A percentile compares a stretch with the other conserved stretches of the same genome.
Evolutionary conservation across 805 yeast genomes (phyloP).

Genomic region (Starmerella vitae): DNA sequence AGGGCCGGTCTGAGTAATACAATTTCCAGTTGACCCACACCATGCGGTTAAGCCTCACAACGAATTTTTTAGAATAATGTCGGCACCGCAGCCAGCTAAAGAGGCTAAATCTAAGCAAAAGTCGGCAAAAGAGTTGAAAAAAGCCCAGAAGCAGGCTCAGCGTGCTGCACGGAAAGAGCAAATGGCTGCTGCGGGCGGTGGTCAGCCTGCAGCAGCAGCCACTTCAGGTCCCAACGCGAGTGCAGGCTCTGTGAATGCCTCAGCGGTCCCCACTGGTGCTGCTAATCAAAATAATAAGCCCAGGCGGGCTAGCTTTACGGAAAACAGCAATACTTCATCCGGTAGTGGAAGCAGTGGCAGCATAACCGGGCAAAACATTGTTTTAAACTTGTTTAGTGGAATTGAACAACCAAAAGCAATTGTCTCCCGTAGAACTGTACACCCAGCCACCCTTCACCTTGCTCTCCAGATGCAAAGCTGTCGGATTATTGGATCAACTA

Average conservation of each 20-base stretch:
- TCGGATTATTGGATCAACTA: slow-evolving; percentile 77
- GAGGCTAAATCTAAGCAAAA: slow-evolving; percentile 1
- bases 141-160: slow-evolving; percentile 81
- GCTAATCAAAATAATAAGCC: background rate
- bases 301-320: background rate
- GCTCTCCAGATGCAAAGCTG: slow-evolving; percentile 73
- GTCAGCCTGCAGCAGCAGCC: slow-evolving; percentile 24
- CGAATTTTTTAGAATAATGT: background rate
- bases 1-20: too few relatives aligned
- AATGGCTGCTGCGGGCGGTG: slow-evolving; percentile 28
- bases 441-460: slow-evolving; percentile 68
- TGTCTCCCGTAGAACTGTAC: slow-evolving; percentile 53
- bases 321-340: background rate
- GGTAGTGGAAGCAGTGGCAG: background rate
- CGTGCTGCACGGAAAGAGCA: slow-evolving; percentile 77
- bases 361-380: slow-evolving; percentile 29
- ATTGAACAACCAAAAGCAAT: slow-evolving; percentile 27
- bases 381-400: slow-evolving; percentile 33
- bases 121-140: slow-evolving; percentile 64
- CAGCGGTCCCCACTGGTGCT: background rate
- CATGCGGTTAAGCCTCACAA: background rate
- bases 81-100: background rate
- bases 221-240: background rate
- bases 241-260: too few relatives aligned
- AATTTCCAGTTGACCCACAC: too few relatives aligned